phyloP scores from a whole-genome alignment of 305 asterid species.

The Fraxinus dipetala region DNA sequence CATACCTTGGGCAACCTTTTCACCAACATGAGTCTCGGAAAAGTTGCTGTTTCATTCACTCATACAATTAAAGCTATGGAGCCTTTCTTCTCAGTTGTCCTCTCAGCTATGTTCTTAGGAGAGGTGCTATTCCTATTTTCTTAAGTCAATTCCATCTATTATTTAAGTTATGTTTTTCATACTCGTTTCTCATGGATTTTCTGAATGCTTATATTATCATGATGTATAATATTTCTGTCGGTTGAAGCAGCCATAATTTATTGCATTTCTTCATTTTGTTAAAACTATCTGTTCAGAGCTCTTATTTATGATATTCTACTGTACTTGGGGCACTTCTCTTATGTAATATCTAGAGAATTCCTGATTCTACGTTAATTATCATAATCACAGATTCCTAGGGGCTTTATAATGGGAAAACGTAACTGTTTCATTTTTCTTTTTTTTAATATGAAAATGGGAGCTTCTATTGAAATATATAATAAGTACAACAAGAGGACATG shows the following conservation, averaged over 20 bases:
- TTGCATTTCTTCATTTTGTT: neutral
- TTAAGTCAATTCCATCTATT: neutral
- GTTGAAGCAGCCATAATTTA: neutral
- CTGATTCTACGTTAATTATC: neutral
- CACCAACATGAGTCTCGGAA: constrained; percentile 59
- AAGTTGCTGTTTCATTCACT: constrained; percentile 56
- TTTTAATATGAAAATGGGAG: neutral
- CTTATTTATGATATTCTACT: neutral
- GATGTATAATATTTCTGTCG: neutral
- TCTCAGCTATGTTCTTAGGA: constrained; percentile 57
- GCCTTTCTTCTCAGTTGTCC: constrained; percentile 54
- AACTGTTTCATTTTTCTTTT: neutral
- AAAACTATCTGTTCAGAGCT: neutral
- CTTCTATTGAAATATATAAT: neutral
- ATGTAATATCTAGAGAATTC: neutral
- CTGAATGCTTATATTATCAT: neutral
- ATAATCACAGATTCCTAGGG: neutral
- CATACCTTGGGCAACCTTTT: constrained; percentile 55
- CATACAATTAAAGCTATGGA: constrained; percentile 60
- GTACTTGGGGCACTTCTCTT: neutral
- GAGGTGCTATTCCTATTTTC: constrained; percentile 32
- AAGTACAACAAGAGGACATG: neutral
- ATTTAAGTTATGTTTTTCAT: neutral
- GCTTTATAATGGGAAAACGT: neutral
- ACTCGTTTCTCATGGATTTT: neutral